Evolutionary conservation across 768 basidiomycete genomes (phyloP), one percentile per base, ranked within the genome.

Genomic region (Tubosaeta sp.): DNA sequence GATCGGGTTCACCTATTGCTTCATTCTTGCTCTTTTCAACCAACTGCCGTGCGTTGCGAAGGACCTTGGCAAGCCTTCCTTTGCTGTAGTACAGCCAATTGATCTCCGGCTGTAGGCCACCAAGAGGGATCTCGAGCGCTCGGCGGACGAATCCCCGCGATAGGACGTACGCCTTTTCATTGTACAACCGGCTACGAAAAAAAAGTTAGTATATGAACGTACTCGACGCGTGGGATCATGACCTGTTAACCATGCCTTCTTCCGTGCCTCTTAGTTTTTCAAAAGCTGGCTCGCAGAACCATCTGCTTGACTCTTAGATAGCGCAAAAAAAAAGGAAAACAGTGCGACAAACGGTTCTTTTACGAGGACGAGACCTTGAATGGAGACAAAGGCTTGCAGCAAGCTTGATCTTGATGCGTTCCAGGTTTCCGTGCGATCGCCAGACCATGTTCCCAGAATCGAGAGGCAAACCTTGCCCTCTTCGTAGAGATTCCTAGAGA

Each of bases 391-490:
- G 0, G 90, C 90, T 69, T 97, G 94, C 16, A 97, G 77, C 22
- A 97, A 71, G 14, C 91, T 94, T 1, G 92, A 95, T 40, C 88
- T 77, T 31, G 82, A 73, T 1, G 91, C 76, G 59, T 80, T 92
- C 94, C 94, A 97, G 7, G 81, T 84, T 71, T 97, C 92, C 53
- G 77, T 87, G 62, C 77, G 81, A 60, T 95, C 94, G 9, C 94
- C 94, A 8, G 83, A 78, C 94, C 94, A 96, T 0, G 93, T 94
- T 14, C 90, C 90, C 7, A 95, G 71, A 44, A 95, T 90, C 14
- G 92, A 94, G 36, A 95, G 68, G 60, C 93, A 95, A 27, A 95
- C 92, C 67, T 95, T 95, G 39, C 94, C 94, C 57, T 96, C 94
- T 63, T 94, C 93, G 55, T 97, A 97, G 36, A 96, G 68, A 70